Conservation (phyloP, 257 asterid genomes). For the Solanum neorickii region DNA sequence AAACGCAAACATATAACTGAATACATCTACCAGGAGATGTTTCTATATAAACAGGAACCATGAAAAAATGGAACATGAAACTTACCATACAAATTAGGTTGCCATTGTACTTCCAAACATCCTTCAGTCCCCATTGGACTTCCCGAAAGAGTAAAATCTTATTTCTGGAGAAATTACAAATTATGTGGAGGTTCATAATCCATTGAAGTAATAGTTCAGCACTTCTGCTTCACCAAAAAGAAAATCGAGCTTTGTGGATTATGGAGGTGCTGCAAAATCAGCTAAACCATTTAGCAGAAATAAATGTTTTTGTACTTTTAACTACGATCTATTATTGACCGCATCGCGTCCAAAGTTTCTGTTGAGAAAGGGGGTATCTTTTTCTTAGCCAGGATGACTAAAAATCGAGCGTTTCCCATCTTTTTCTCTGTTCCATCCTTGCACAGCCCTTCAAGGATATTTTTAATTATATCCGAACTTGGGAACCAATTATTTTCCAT, state of each 20-base stretch:
- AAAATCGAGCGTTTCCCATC: conserved; percentile 34
- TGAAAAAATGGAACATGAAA: not conserved
- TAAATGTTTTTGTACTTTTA: conserved; percentile 1
- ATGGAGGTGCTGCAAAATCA: not conserved
- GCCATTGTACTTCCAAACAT: not conserved
- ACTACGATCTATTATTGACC: conserved; percentile 20
- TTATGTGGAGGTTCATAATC: not conserved
- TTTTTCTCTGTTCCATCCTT: conserved; percentile 25
- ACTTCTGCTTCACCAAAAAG: not conserved
- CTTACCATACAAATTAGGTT: not conserved
- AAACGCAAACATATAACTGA: not conserved
- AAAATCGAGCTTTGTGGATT: not conserved
- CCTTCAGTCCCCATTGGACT: not conserved
- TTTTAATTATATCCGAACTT: conserved; percentile 36
- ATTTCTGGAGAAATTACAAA: not conserved
- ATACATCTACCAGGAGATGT: not conserved
- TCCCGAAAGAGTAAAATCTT: not conserved
- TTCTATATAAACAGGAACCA: not conserved
- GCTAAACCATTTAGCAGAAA: not conserved
- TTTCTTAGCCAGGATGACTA: conserved; percentile 36
- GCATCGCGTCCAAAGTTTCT: conserved; percentile 31
- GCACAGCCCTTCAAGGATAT: conserved; percentile 46
- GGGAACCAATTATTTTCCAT: conserved; percentile 71
- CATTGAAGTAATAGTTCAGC: not conserved
- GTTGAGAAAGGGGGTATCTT: conserved; percentile 53